Evolutionary conservation across 106 monocot genomes (phyloP), one percentile per base, ranked within the genome.

Genomic region (Iris macrosiphon): DNA sequence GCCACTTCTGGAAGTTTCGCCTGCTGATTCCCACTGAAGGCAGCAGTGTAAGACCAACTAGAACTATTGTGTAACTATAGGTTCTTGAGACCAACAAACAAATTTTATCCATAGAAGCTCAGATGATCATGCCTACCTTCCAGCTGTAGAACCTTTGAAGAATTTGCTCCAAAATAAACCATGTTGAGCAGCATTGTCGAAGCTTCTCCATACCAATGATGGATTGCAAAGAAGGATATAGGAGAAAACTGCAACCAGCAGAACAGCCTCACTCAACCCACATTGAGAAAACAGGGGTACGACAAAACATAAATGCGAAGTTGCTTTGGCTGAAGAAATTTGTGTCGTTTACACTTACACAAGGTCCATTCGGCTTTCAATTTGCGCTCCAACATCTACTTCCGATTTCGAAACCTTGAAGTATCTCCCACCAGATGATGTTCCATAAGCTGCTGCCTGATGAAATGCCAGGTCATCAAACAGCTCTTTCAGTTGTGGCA

Each of bases 111-210:
- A 14, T 21, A 3, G 1, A 46, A 46, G 1, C 19, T 17, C 31
- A 21, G n/a, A n/a, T n/a, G 33, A 34, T 24, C 1, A 63, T 40
- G 20, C 3, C 4, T 58, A 82, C 98, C 78, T 91, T 87, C 91
- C 91, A 98, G 55, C 62, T 72, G 38, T 98, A 72, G 50, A 55
- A 48, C 40, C 69, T 79, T 27, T 76, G 76, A 65, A 98, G 98
- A 66, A 76, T 78, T 57, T 84, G 83, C 77, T 98, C 98, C 71
- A 98, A 71, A 52, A 87, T 77, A 63, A 98, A 81, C 90, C 98
- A 98, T 57, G 67, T 75, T 5, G 83, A 25, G 69, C 91, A 98
- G 66, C 66, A 72, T 32, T 87, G 74, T n/a, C 90, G 82, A 44
- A 98, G 85, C 58, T 78, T 91, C 72, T 98, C 91, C 37, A 98